Evolutionary conservation across 768 basidiomycete genomes (phyloP), one percentile per base, ranked within the genome.

Genomic region (Leccinum olivaceopallidum): DNA sequence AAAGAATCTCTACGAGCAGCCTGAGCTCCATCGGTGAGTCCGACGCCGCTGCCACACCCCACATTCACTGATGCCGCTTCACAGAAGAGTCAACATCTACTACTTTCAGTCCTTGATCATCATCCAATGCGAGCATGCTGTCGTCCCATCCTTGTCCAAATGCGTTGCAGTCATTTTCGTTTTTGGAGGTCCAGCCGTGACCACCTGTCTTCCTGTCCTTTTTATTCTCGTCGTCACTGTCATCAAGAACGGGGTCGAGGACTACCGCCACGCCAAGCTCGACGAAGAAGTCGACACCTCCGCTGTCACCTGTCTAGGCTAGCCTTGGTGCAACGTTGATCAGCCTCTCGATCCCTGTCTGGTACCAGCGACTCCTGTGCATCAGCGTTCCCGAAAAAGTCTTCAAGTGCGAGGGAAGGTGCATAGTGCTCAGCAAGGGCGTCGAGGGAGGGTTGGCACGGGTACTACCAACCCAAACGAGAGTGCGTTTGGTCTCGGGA

Each of bases 261-360:
- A 99, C 75, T 95, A 93, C 71, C 86, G 95, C 20, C 87, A 96
- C 55, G 90, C 89, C 9, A 67, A 75, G 12, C 81, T 95, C 44
- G 96, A 99, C 72, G 90, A 97, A 62, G 87, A 94, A 68, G 95
- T 98, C 65, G 98, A 99, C 78, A 97, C 87, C 56, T 94, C 92
- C 0, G 92, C 95, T 2, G 88, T 90, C 12, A 98, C 95, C 2
- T 92, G 92, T 65, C 84, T 99, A 10, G 88, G 86, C 6, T 84
- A 90, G 48, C 28, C 28, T 8, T 97, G 94, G 93, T 81, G 81
- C 58, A 98, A 98, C 72, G 85, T 94, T 26, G 98, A 98, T 68
- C 88, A 89, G 60, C 90, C 89, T 0, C 78, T 73, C 4, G 94
- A 96, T 72, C 80, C 89, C 0, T 84, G 94, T 8, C 75, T 92